Base-by-base conservation (phyloP, 768 basidiomycete species). In the Termitomyces sp. region DNA sequence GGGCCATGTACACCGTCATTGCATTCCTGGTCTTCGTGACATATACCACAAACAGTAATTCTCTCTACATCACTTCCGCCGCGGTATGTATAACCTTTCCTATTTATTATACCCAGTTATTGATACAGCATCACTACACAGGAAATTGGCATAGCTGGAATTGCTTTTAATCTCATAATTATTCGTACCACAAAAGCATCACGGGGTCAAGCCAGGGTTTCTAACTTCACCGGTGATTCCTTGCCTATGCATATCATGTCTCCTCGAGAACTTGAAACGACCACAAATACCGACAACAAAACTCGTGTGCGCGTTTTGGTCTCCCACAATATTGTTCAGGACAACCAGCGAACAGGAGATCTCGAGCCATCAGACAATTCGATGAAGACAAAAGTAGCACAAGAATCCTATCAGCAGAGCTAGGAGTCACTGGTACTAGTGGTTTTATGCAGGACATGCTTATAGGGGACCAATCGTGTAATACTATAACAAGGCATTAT, bases 91-190 rank as follows among this genome's bases (percentile, higher is more conserved):
- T n/a, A n/a, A n/a, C n/a, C n/a, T n/a, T n/a, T n/a, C n/a, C n/a
- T n/a, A n/a, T n/a, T n/a, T n/a, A n/a, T n/a, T n/a, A n/a, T n/a
- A n/a, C n/a, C n/a, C n/a, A n/a, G n/a, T n/a, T n/a, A n/a, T n/a
- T n/a, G n/a, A n/a, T n/a, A n/a, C n/a, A n/a, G 36, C 32, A 11
- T 59, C 20, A 4, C 24, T n/a, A 33, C 36, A 20, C 8, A 61
- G 60, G 60, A 61, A 24, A 48, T 61, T 9, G 60, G 55, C 28
- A 56, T 61, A 8, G 49, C 60, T 40, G 60, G 60, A n/a, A 57
- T 61, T 20, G 60, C 60, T 44, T 61, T 62, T 42, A 62, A 62
- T 38, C 56, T 62, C 35, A 57, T 62, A 39, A 57, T 62, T 18
- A 57, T 62, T 13, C 60, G 60, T 16, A 57, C 60, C 24, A 20